Evolutionary conservation across 495 filamentous ascomycete species (phyloP).

Genomic region (Penicillium canescens): DNA sequence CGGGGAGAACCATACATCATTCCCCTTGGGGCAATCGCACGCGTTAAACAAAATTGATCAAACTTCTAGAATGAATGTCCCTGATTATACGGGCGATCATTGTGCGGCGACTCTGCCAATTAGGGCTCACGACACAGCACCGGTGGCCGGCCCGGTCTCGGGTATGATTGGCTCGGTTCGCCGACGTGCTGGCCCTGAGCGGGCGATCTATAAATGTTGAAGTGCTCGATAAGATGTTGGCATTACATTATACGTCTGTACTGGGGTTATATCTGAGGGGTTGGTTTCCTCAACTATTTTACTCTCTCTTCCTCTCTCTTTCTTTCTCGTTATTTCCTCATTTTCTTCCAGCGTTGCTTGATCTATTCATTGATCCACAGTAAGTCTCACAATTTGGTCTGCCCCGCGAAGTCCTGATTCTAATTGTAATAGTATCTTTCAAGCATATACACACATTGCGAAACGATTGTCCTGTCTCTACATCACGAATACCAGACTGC

Average conservation of each 20-base stretch:
- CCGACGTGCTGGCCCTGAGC: constrained; percentile 17
- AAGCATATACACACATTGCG: neutral
- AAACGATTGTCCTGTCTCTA: neutral
- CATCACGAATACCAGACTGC: constrained; percentile 5
- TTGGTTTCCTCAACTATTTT: neutral
- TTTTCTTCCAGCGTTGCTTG: constrained; percentile 4
- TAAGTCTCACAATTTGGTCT: constrained; percentile 16
- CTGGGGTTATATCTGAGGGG: constrained; percentile 7
- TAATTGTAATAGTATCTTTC: constrained; percentile 11
- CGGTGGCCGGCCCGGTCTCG: constrained; percentile 26
- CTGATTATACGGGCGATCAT: constrained; percentile 25
- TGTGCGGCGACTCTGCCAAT: constrained; percentile 15
- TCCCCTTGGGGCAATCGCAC: constrained; percentile 24
- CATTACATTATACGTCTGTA: constrained; percentile 15
- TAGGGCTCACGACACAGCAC: constrained; percentile 15
- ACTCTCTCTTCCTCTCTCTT: constrained; percentile 1
- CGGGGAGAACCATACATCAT: constrained; percentile 20
- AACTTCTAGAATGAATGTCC: constrained; percentile 24
- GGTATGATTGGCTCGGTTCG: constrained; percentile 19
- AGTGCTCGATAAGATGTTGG: constrained; percentile 23
- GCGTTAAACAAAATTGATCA: constrained; percentile 11
- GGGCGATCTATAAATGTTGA: constrained; percentile 25
- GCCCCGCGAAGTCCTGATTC: constrained; percentile 25
- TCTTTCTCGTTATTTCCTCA: neutral
- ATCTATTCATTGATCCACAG: constrained; percentile 19